These are phyloP conservation scores for Magnolia kwangsiensis DNA, from an alignment of 164 flowering plant species.

Conservation along the genomic window DNA sequence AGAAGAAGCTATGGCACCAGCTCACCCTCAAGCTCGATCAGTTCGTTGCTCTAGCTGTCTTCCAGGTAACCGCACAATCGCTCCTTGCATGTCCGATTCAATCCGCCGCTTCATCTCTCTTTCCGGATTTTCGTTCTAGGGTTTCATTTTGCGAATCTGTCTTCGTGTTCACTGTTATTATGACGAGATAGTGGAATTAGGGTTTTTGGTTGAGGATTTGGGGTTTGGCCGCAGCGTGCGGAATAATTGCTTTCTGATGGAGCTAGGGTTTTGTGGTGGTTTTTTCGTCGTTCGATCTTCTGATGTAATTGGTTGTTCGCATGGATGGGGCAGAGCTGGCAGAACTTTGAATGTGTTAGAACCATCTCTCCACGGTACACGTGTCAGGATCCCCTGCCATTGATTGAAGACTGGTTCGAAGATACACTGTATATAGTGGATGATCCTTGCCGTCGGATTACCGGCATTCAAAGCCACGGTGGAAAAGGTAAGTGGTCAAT, in stretches of 20 bases:
- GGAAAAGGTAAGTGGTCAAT: background rate
- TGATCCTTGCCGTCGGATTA: too few species aligned
- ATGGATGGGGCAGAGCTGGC: background rate
- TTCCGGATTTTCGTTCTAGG: background rate
- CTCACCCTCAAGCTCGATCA: constrained; percentile 92
- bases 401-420: too few species aligned
- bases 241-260: background rate
- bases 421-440: too few species aligned
- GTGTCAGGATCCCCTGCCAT: background rate
- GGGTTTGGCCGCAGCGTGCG: background rate
- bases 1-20: constrained; percentile 96
- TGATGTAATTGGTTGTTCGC: background rate
- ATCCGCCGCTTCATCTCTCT: background rate
- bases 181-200: background rate
- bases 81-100: background rate
- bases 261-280: background rate
- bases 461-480: too few species aligned
- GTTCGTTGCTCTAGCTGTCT: constrained; percentile 79
- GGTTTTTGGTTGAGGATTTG: background rate
- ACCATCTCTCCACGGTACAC: background rate
- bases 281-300: background rate
- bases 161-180: background rate
- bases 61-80: constrained; percentile 39
- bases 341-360: background rate
- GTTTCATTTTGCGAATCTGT: background rate